These are phyloP conservation scores for Auxenochlorella protothecoides DNA, from an alignment of 139 green algal species.

Conservation along the genomic window DNA sequence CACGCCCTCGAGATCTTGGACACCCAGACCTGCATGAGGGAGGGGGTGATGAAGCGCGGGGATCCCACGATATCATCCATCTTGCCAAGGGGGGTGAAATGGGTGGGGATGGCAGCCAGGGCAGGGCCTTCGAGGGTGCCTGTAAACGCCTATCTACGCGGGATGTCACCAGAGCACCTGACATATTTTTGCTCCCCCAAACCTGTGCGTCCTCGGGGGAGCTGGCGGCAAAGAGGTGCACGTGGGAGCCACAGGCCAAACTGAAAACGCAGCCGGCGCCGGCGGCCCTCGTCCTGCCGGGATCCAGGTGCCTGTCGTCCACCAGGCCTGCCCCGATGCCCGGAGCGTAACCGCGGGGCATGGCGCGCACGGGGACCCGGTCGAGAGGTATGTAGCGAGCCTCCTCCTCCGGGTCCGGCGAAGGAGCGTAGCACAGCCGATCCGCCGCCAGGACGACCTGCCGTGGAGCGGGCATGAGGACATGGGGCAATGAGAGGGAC, in stretches of 20 bases:
- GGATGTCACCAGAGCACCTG: too few relatives aligned
- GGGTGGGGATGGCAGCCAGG: conserved; percentile 9
- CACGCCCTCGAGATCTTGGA: too few relatives aligned
- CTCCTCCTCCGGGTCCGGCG: background rate
- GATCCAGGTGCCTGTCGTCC: conserved; percentile 14
- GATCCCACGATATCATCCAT: too few relatives aligned
- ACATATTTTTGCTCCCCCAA: background rate
- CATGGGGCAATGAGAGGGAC: too few relatives aligned
- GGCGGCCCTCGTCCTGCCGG: conserved; percentile 5
- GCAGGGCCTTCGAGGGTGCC: background rate
- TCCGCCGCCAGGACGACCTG: conserved; percentile 8
- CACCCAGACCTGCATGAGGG: too few relatives aligned
- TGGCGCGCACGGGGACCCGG: conserved; percentile 22
- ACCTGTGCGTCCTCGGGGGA: conserved; percentile 15
- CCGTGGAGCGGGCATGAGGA: too few relatives aligned
- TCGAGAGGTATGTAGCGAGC: conserved; percentile 26
- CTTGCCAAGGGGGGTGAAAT: background rate
- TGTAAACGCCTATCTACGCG: too few relatives aligned
- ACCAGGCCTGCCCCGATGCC: conserved; percentile 23
- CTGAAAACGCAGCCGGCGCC: conserved; percentile 20
- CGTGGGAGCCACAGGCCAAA: conserved; percentile 23
- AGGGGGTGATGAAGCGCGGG: too few relatives aligned
- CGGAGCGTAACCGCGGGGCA: conserved; percentile 23
- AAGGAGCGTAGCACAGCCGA: conserved; percentile 23
- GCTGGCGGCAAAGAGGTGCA: conserved; percentile 14